Conservation (phyloP, 768 basidiomycete species). For the Ephemerocybe angulata region DNA sequence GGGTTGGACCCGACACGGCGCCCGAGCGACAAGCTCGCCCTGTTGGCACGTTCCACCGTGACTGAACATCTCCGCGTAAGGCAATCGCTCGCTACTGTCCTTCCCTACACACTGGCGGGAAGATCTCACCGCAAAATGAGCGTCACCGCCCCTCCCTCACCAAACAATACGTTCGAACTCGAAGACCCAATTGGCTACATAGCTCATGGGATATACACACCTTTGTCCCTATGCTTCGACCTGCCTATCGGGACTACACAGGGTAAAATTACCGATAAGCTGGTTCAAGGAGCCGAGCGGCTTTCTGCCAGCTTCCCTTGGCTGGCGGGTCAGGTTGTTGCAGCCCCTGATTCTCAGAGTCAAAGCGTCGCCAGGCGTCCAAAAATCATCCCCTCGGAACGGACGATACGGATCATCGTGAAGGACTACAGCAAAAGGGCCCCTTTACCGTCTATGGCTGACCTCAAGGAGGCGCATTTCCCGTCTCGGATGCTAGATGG, state of each 20-base stretch:
- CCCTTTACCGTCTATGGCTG: conserved; percentile 18
- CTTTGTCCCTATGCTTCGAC: conserved; percentile 20
- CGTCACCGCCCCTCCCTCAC: too few species aligned
- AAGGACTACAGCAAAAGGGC: conserved; percentile 22
- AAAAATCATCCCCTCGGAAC: conserved; percentile 15
- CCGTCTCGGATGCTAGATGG: conserved; percentile 25
- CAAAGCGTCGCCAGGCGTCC: too few species aligned
- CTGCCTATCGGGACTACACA: conserved; percentile 10
- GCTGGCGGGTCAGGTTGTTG: conserved; percentile 24
- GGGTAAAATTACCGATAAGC: conserved; percentile 11
- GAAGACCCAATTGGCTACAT: too few species aligned
- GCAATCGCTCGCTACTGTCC: too few species aligned
- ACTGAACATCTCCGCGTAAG: too few species aligned
- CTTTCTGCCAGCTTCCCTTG: conserved; percentile 23
- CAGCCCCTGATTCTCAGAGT: conserved; percentile 17
- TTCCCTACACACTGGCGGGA: too few species aligned
- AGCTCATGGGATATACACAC: too few species aligned
- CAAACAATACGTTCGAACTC: too few species aligned
- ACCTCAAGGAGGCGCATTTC: conserved; percentile 18
- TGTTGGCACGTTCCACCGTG: too few species aligned
- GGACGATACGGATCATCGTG: conserved; percentile 18
- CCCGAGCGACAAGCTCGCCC: too few species aligned
- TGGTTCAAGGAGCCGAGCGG: conserved; percentile 21
- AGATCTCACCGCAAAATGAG: too few species aligned
- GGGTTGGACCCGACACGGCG: too few species aligned